Evolutionary conservation across 2,329 filamentous ascomycete genomes (phyloP).

Genomic region (Pochonia chlamydosporia): DNA sequence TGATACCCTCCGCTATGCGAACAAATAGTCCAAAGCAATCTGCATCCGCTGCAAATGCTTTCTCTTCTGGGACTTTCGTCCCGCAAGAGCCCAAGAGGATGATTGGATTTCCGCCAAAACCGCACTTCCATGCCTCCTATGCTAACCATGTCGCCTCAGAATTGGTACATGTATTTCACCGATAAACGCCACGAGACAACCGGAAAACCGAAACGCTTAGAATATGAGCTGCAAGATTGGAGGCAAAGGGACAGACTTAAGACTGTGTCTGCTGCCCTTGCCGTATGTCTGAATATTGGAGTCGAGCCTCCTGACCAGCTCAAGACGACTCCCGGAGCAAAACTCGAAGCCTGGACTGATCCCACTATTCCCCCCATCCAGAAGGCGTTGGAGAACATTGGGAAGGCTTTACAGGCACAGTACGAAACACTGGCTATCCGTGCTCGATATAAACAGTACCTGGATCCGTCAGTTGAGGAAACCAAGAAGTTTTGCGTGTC

Average conservation of each 20-base stretch:
- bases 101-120: not conserved
- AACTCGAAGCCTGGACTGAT: slow-evolving; percentile 95
- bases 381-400: slow-evolving; percentile 89
- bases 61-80: not conserved
- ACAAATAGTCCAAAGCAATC: not conserved
- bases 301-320: slow-evolving; percentile 96
- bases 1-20: slow-evolving; percentile 4
- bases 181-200: slow-evolving; percentile 96
- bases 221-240: slow-evolving; percentile 79
- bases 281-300: slow-evolving; percentile 93
- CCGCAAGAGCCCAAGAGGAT: no score
- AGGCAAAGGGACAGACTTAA: slow-evolving; percentile 94
- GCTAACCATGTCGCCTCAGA: slow-evolving; percentile 43
- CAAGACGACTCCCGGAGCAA: slow-evolving; percentile 89
- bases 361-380: slow-evolving; percentile 73
- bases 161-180: slow-evolving; percentile 99
- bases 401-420: slow-evolving; percentile 90
- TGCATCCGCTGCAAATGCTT: not conserved
- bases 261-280: slow-evolving; percentile 90
- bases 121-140: not conserved
- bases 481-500: slow-evolving; percentile 95
- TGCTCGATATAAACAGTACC: slow-evolving; percentile 94
- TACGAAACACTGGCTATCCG: slow-evolving; percentile 93
- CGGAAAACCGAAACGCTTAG: slow-evolving; percentile 70
- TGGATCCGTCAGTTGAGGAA: slow-evolving; percentile 95